Conservation (phyloP, 148 eudicot species). For the Nepenthes mirabilis region DNA sequence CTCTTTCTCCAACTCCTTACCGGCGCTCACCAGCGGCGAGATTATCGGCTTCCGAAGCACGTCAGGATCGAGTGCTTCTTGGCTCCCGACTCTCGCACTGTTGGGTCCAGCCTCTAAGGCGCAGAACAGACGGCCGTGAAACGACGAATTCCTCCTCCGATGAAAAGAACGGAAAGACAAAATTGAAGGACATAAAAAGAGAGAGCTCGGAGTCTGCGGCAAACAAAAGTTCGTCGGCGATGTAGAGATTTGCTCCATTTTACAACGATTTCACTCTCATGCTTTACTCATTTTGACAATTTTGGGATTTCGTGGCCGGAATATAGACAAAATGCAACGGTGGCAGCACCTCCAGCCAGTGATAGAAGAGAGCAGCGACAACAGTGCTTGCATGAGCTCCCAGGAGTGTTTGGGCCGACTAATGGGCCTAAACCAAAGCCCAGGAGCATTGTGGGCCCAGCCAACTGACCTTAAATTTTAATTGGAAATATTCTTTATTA, state of each 20-base stretch:
- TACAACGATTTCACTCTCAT: neutral
- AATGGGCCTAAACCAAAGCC: no score
- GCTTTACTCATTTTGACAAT: no score
- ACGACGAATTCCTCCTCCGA: neutral
- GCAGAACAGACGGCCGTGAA: constrained; percentile 5
- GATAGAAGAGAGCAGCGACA: no score
- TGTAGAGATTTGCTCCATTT: neutral
- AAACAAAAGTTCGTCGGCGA: constrained; percentile 2
- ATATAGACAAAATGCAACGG: no score
- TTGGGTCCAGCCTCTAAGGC: constrained; percentile 21
- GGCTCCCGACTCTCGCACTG: constrained; percentile 10
- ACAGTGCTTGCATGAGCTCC: no score
- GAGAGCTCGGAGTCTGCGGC: constrained; percentile 11
- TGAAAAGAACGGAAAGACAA: constrained; percentile 13
- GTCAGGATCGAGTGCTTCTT: constrained; percentile 23
- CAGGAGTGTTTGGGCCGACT: no score
- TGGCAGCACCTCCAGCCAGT: no score
- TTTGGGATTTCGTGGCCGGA: no score
- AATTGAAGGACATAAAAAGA: constrained; percentile 14
- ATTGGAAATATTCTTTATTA: no score
- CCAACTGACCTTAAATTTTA: no score
- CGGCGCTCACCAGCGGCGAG: constrained; percentile 14
- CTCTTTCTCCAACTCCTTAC: constrained; percentile 6
- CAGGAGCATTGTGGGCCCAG: no score
- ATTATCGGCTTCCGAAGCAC: constrained; percentile 49